phyloP scores from a whole-genome alignment of 202 grass and related monocot genomes.

The Sporobolus alterniflorus region DNA sequence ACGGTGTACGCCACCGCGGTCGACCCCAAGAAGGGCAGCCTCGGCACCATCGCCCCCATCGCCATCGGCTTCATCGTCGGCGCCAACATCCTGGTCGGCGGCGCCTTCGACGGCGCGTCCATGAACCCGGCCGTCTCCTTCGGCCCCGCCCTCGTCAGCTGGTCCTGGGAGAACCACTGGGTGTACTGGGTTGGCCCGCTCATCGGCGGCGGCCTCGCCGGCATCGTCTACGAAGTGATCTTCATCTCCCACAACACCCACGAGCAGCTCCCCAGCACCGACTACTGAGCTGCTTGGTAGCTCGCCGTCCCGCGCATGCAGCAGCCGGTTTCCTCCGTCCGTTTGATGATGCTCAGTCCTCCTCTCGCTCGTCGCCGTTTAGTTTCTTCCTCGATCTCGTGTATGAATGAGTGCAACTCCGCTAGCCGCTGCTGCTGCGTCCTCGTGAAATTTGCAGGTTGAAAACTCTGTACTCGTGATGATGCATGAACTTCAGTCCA shows the following conservation, averaged over 20 bases:
- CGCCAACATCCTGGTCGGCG: constrained; percentile 84
- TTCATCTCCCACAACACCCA: constrained; percentile 71
- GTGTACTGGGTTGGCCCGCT: constrained; percentile 92
- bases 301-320: neutral
- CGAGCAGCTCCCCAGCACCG: constrained; percentile 75
- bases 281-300: constrained; percentile 50
- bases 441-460: constrained; percentile 33
- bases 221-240: constrained; percentile 74
- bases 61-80: constrained; percentile 95
- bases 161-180: constrained; percentile 85
- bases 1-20: constrained; percentile 91
- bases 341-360: neutral
- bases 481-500: neutral
- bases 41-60: constrained; percentile 85
- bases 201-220: constrained; percentile 79
- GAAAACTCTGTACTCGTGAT: constrained; percentile 35
- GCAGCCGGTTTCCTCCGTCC: neutral
- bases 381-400: neutral
- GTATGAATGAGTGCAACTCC: neutral
- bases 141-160: constrained; percentile 88
- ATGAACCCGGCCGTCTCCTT: constrained; percentile 98
- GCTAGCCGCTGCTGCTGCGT: neutral
- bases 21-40: constrained; percentile 80
- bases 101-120: constrained; percentile 80
- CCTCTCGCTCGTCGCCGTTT: neutral